phyloP scores from a whole-genome alignment of 148 eudicot genomes.

The Simmondsia chinensis region DNA sequence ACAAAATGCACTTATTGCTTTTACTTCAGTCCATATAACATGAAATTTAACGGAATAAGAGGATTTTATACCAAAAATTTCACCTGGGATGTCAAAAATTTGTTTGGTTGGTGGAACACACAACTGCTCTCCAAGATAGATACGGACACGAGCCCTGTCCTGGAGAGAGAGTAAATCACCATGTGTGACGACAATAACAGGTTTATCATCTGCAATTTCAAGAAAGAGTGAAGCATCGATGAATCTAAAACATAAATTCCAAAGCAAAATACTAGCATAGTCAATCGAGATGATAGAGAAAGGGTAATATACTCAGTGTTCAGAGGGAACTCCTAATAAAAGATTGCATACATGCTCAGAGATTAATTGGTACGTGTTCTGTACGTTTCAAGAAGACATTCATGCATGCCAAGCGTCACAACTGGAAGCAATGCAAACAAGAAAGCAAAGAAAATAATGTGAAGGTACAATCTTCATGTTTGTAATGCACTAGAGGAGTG shows the following conservation, averaged over 20 bases:
- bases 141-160: slow-evolving; percentile 59
- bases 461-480: too few species aligned
- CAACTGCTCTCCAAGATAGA: slow-evolving; percentile 65
- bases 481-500: too few species aligned
- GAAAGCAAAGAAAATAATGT: too few species aligned
- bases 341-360: too few species aligned
- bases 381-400: too few species aligned
- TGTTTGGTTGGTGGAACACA: slow-evolving; percentile 64
- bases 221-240: slow-evolving; percentile 1
- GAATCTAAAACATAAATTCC: not conserved
- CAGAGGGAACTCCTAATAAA: too few species aligned
- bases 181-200: slow-evolving; percentile 72
- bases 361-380: too few species aligned
- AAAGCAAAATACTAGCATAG: not conserved
- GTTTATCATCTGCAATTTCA: slow-evolving; percentile 70
- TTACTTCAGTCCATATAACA: not conserved
- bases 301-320: too few species aligned
- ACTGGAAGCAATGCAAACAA: too few species aligned
- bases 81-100: slow-evolving; percentile 91
- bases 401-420: too few species aligned
- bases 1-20: slow-evolving; percentile 1
- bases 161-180: slow-evolving; percentile 70
- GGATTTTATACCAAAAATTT: not conserved
- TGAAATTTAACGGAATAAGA: not conserved
- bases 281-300: not conserved